phyloP scores from a whole-genome alignment of 805 yeast genomes.

The Candida ponderosae region DNA sequence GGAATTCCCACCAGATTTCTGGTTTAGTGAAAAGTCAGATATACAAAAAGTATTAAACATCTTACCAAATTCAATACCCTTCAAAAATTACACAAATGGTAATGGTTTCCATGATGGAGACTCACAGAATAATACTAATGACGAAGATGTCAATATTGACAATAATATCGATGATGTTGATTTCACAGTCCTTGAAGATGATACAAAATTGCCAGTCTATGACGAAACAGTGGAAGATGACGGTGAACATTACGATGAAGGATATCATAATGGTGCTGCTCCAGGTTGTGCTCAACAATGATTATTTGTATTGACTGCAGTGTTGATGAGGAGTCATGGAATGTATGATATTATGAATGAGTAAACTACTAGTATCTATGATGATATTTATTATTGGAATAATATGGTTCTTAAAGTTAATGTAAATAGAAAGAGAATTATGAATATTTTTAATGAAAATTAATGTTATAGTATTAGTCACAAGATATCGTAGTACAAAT shows the following conservation, averaged over 20 bases:
- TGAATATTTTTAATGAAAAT: no score
- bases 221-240: conserved; percentile 13
- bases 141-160: background rate
- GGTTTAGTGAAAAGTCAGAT: conserved; percentile 76
- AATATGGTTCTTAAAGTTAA: no score
- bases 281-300: conserved; percentile 7
- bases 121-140: conserved; percentile 13
- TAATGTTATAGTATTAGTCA: no score
- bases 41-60: conserved; percentile 42
- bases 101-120: background rate
- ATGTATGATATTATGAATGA: no score
- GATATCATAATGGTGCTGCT: conserved; percentile 2
- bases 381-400: no score
- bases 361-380: no score
- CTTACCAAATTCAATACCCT: conserved; percentile 32
- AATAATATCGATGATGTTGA: conserved; percentile 23
- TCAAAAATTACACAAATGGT: background rate
- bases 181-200: conserved; percentile 15
- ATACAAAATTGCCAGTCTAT: conserved; percentile 16
- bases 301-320: no score
- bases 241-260: conserved; percentile 4
- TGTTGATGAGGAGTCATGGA: no score
- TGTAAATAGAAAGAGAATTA: no score
- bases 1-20: conserved; percentile 77
- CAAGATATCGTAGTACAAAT: no score